Base-by-base conservation (phyloP, 305 asterid genomes). In the Nicotiana rustica region DNA sequence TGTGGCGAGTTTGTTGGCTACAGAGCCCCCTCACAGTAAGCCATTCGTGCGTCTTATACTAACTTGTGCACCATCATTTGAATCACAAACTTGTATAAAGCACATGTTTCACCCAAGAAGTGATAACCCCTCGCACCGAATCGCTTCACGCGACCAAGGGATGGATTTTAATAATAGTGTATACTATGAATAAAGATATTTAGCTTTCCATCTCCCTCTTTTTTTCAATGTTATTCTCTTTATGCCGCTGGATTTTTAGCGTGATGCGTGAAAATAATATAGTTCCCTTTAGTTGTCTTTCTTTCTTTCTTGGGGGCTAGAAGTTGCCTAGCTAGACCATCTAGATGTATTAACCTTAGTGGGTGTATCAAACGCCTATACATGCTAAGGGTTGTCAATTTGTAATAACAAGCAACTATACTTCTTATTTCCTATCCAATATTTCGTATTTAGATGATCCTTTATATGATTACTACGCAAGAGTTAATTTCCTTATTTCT, bases 1-100 rank as follows among this genome's bases (percentile, higher is more conserved):
- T 91, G 94, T 94, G 86, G 92, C 97, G 5, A 91, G 96, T 92
- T 90, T 94, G 86, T 82, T 92, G 90, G 95, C 93, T 61, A 90
- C 93, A 44, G 98, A 94, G 77, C 97, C 98, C 78, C 86, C 93
- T 33, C 90, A 91, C 67, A 87, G 97, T 94, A 87, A 91, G 98
- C 90, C 86, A 80, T 75, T 56, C 76, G 71, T 73, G 60, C 38
- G 66, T 60, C 14, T 31, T 70, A 21, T 81, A 66, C 33, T 62
- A 73, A 59, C 15, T 64, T 60, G 41, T 71, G 61, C 18, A 71
- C 19, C 19, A 13, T 52, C 56, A 25, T 56, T 41, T 64, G 70
- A 18, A 13, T 7, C 6, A 29, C 12, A 13, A 75, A 5, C 38
- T 70, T 65, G 41, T 36, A 36, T 47, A 41, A 25, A 52, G 19